Evolutionary conservation across 23 red algal genomes (phyloP).

Genomic region (Gracilaria domingensis): DNA sequence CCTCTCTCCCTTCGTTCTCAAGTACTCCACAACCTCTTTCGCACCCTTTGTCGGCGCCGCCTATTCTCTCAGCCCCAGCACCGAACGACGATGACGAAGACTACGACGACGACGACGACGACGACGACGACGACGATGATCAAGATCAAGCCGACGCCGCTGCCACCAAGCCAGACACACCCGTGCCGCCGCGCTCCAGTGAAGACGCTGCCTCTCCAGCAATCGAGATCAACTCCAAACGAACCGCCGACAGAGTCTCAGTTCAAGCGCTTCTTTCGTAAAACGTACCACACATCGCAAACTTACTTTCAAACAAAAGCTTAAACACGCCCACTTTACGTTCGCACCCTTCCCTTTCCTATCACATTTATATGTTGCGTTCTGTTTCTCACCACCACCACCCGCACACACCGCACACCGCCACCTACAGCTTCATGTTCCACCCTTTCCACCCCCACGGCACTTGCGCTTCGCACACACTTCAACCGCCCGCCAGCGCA

Average conservation of each 20-base stretch:
- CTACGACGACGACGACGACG: constrained; percentile 55
- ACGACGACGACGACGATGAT: constrained; percentile 26
- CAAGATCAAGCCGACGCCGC: neutral
- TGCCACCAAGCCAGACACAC: neutral
- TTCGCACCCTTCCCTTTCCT: neutral
- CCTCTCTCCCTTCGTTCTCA: neutral
- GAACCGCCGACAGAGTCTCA: constrained; percentile 47
- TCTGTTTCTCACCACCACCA: neutral
- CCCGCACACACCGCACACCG: neutral
- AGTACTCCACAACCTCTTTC: neutral
- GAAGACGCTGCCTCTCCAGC: neutral
- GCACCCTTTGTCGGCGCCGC: neutral
- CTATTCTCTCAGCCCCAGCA: neutral
- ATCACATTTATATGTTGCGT: neutral
- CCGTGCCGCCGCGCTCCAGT: neutral
- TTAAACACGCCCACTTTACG: neutral
- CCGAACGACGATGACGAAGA: constrained; percentile 57
- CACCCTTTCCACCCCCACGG: neutral
- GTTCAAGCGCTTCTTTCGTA: constrained; percentile 66
- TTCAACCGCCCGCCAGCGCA: neutral
- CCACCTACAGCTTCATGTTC: neutral
- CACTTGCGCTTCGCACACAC: neutral
- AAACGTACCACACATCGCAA: constrained; percentile 5
- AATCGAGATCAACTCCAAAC: constrained; percentile 11
- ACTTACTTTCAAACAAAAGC: neutral